These are phyloP conservation scores for Carpinus viminea DNA, from an alignment of 306 rosid genomes.

Conservation along the genomic window DNA sequence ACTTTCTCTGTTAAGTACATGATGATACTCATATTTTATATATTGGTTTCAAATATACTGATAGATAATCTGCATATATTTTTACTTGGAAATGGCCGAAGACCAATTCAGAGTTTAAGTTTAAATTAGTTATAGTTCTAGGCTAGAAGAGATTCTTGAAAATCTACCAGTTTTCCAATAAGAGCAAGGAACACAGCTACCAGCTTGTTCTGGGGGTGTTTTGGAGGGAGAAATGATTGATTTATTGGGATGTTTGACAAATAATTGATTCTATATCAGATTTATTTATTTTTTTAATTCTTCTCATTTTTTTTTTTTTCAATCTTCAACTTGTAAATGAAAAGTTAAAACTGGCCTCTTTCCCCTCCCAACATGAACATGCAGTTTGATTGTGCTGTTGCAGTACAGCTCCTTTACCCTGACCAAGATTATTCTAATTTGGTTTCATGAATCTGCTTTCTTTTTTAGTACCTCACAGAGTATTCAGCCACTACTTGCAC, in stretches of 20 bases:
- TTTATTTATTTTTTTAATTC: neutral
- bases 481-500: neutral
- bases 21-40: neutral
- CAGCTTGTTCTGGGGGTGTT: neutral
- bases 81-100: neutral
- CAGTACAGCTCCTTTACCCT: conserved; percentile 11
- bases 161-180: neutral
- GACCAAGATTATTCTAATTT: neutral
- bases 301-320: neutral
- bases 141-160: neutral
- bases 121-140: neutral
- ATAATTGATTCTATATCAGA: neutral
- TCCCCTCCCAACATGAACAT: neutral
- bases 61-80: neutral
- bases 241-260: neutral
- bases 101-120: neutral
- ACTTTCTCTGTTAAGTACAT: neutral
- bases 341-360: neutral
- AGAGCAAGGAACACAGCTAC: neutral
- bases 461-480: conserved; percentile 6
- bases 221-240: neutral
- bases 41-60: neutral
- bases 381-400: conserved; percentile 2
- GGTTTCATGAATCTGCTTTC: neutral
- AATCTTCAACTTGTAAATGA: neutral